Evolutionary conservation across 2,329 filamentous ascomycete genomes (phyloP), one percentile per base, ranked within the genome.

Genomic region (Alternaria rosae): DNA sequence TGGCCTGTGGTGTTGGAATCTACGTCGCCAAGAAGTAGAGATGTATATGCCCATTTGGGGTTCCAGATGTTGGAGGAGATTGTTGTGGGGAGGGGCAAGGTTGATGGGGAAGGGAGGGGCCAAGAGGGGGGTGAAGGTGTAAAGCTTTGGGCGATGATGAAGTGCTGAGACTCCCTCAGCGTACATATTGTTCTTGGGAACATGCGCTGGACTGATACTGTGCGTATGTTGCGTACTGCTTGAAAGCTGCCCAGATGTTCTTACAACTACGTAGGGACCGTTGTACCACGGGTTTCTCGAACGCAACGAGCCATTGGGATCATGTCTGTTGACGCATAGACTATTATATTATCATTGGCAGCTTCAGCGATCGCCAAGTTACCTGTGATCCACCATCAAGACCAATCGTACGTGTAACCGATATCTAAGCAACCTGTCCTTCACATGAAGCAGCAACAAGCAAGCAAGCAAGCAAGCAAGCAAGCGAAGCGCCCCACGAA

Each of bases 71-170:
- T 61, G 21, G 43, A 54, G 17, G 61, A 61, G 23, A 25, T 57
- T 28, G 25, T 15, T 4, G n/a, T 64, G 23, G 61, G 61, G 0
- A 45, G 15, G 20, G 58, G 61, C 2, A 52, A 54, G 43, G 32
- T 51, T 15, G 53, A 61, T 26, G 21, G 15, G 1, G 45, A 61
- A 6, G 61, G 61, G 21, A 52, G 50, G 28, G 28, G n/a, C 4
- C 43, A 32, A 23, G 53, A 64, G 15, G 61, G 57, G 11, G 61
- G 61, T 23, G 57, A 57, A 48, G 57, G 61, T 1, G 23, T 48
- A 12, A 6, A 35, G 53, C n/a, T 57, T 21, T 64, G 61, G 61
- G 58, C 30, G 20, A 64, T 64, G 61, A 61, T 64, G 42, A 56
- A 48, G 54, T 43, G n/a, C 12, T 52, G 30, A 51, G 17, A 38